These are phyloP conservation scores for Alloascoidea hylecoeti DNA, from an alignment of 805 yeast genomes.

Conservation along the genomic window DNA sequence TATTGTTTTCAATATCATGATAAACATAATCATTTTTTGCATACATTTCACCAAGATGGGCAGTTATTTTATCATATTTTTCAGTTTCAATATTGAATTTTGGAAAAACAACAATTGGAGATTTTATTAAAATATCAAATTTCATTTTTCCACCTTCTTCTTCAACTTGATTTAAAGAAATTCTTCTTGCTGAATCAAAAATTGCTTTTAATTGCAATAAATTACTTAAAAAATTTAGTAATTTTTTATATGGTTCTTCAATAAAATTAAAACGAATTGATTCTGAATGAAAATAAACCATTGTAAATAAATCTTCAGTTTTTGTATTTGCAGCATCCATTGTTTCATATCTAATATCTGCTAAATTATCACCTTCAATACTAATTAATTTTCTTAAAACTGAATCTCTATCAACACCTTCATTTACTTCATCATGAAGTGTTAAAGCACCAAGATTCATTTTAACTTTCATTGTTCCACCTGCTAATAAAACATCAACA, in stretches of 20 bases:
- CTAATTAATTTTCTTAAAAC: slow-evolving; percentile 50
- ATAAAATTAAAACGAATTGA: slow-evolving; percentile 66
- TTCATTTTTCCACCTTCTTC: slow-evolving; percentile 45
- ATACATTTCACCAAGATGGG: slow-evolving; percentile 72
- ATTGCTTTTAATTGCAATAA: slow-evolving; percentile 76
- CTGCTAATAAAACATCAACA: slow-evolving; percentile 48
- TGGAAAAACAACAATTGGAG: slow-evolving; percentile 82
- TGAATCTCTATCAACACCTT: slow-evolving; percentile 38
- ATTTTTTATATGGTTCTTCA: slow-evolving; percentile 62
- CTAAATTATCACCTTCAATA: slow-evolving; percentile 71
- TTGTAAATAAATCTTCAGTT: slow-evolving; percentile 22
- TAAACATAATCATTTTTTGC: slow-evolving; percentile 44
- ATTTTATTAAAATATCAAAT: slow-evolving; percentile 55
- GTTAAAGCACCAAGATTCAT: slow-evolving; percentile 70
- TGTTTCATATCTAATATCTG: slow-evolving; percentile 76
- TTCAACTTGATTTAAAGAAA: slow-evolving; percentile 73
- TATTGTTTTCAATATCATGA: slow-evolving; percentile 11
- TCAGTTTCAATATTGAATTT: slow-evolving; percentile 25
- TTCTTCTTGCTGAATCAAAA: slow-evolving; percentile 82
- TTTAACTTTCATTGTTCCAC: slow-evolving; percentile 61
- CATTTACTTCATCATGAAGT: slow-evolving; percentile 65
- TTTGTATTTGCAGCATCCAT: slow-evolving; percentile 49
- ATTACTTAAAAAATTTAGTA: slow-evolving; percentile 52
- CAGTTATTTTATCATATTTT: slow-evolving; percentile 46
- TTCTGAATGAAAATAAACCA: slow-evolving; percentile 54